Base-by-base conservation (phyloP, 805 yeast species). In the Myxozyma neotropica region DNA sequence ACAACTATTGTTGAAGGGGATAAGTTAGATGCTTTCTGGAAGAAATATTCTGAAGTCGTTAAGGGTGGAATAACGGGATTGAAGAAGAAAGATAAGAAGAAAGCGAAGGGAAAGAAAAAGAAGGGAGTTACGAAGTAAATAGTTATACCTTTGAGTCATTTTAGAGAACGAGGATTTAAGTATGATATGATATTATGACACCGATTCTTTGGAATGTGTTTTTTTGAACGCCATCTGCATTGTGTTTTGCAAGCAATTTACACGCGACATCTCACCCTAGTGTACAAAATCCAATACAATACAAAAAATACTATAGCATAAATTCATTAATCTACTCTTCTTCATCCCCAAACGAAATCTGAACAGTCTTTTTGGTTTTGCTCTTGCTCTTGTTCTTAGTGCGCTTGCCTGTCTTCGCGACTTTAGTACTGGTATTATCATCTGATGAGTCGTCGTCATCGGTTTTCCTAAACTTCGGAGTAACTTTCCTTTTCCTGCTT, bases 81-180 rank as follows among this genome's bases (percentile, higher is more conserved):
- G 72, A 81, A 84, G 70, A 89, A 87, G 81, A 90, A 89, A 77
- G 89, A 88, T 60, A 89, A 89, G 78, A 85, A 84, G 74, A 85
- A 84, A 78, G 81, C 80, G 76, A 85, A 83, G 76, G 78, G 80
- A 71, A 80, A 78, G 75, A 65, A 77, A 72, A 71, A 73, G 44
- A 74, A 73, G 58, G 97, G 52, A 12, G 38, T 26, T 13, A 29
- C 19, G 2, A 26, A 24, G 17, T 27, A 24, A 36, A 24, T 50
- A 8, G 7, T n/a, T 17, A 38, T 13, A 43, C 19, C 12, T 23
- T 19, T 13, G 8, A 19, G 13, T 36, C 12, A 45, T n/a, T 26
- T 13, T 23, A 3, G 31, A n/a, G 12, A 35, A 23, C 13, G 15
- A 27, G 38, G 10, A 5, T 47, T 27, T 36, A 27, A 19, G 44